Evolutionary conservation across 371 early-diverging fungal species (phyloP).

Genomic region (Mucor velutinosus): DNA sequence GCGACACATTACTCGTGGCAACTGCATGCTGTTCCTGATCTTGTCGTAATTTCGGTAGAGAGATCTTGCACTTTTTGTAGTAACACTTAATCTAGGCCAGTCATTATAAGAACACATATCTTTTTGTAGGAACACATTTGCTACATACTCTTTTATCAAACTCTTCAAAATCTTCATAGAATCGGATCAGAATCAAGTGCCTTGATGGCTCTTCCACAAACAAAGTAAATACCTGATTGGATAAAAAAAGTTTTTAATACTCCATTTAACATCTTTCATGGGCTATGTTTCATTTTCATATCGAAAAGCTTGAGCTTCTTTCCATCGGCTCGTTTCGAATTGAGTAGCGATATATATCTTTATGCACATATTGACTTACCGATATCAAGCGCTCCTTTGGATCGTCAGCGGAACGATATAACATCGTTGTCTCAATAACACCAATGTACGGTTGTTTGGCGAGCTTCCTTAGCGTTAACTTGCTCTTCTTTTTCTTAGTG

Average conservation of each 20-base stretch:
- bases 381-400: slow-evolving; percentile 22
- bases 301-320: not conserved
- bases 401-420: slow-evolving; percentile 14
- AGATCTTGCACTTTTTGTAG: slow-evolving; percentile 35
- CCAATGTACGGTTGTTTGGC: slow-evolving; percentile 20
- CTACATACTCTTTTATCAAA: slow-evolving; percentile 59
- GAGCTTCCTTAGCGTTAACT: not conserved
- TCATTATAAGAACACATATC: not conserved
- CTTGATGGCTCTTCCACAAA: slow-evolving; percentile 53
- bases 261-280: slow-evolving; percentile 5
- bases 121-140: not conserved
- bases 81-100: slow-evolving; percentile 28
- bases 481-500: not conserved
- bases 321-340: not conserved
- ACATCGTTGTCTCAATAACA: slow-evolving; percentile 28
- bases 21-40: slow-evolving; percentile 1
- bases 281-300: slow-evolving; percentile 21
- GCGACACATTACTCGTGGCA: not conserved
- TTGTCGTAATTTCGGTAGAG: slow-evolving; percentile 24
- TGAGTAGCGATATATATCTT: not conserved
- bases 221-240: slow-evolving; percentile 56
- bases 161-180: slow-evolving; percentile 61
- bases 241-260: slow-evolving; percentile 14
- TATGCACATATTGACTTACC: slow-evolving; percentile 16
- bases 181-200: slow-evolving; percentile 54